Base-by-base conservation (phyloP, 345 rosid species). In the Chamaenerion angustifolium region DNA sequence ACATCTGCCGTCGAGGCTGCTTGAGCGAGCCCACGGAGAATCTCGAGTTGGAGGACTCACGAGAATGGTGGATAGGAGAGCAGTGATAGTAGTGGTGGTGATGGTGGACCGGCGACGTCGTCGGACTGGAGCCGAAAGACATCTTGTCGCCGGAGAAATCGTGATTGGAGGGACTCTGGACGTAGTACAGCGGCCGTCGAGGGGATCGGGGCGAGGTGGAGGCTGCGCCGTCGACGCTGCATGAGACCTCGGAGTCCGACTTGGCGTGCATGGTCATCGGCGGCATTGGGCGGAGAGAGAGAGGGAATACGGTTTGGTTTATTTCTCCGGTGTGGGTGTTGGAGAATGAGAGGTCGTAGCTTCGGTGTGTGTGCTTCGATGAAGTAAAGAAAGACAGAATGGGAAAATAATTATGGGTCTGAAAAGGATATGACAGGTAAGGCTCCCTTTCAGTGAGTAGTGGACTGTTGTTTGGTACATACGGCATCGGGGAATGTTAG, bases 101-200 rank as follows among this genome's bases (percentile, higher is more conserved):
- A 37, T 70, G 40, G 82, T 49, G 62, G 12, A 17, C 10, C 0
- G 96, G 98, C 1, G 98, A 90, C 8, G 68, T 88, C 18, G 60
- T 41, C 3, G 94, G 95, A 59, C 92, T 83, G 0, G 96, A 90
- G 40, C 89, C 98, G 64, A 71, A 83, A 0, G 98, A 90, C 98
- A 83, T 86, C 64, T 90, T 90, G 76, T 90, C 95, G 10, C 56
- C 85, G 40, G 52, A 31, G 52, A 21, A 49, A 66, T 86, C 96
- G 56, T 80, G 86, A 71, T 86, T 81, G n/a, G 98, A 90, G 0
- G 98, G 98, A 68, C 96, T 90, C 47, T 86, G 98, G 8, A 90
- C 96, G 69, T 86, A 86, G 79, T 86, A 90, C 14, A 83, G 58
- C 4, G 88, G 86, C 63, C 87, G 65, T 47, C 94, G 64, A 0